Evolutionary conservation across 2,329 filamentous ascomycete species (phyloP), one percentile per base, ranked within the genome.

Genomic region (Pseudocercospora ulei): DNA sequence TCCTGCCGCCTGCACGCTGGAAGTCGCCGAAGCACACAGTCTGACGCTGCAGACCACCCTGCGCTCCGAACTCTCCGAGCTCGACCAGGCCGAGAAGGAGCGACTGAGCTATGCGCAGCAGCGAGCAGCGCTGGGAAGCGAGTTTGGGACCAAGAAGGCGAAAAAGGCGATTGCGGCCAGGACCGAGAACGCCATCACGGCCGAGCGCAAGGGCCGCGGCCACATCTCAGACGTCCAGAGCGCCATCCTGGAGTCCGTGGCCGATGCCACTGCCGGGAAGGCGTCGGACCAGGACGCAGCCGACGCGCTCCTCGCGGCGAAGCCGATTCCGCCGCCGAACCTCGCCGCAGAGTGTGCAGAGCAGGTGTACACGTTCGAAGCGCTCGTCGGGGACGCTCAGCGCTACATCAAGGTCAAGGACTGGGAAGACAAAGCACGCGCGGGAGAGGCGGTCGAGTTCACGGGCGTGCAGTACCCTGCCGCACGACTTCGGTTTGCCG

Each of bases 91-190:
- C 31, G 54, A 51, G 22, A 40, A 56, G 51, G 42, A 52, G 39
- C 40, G 61, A 11, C 47, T 49, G 14, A 56, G 52, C n/a, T 72
- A 71, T 54, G 65, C 71, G 52, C 73, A 79, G 17, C 72, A 73
- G 56, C 75, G 74, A 51, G 78, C 76, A 51, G 74, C 78, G 2
- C 75, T 92, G 7, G 82, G 81, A 25, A 72, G 82, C 52, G 76
- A 80, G 19, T 92, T 92, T 55, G 84, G 84, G 59, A 88, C 82
- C 16, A 86, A 83, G 66, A 88, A 87, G 63, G 80, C 83, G 13
- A 81, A 78, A 68, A 88, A 87, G 64, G 80, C 76, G 1, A 76
- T 90, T 50, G 69, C 71, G 17, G 73, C 78, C 39, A 69, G 73
- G 47, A 76, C 76, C 2, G 71, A 82, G 52, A 86, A 87, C 55